These are phyloP conservation scores for Penicillium vulpinum DNA, from an alignment of 2,329 filamentous ascomycete genomes.

Conservation along the genomic window DNA sequence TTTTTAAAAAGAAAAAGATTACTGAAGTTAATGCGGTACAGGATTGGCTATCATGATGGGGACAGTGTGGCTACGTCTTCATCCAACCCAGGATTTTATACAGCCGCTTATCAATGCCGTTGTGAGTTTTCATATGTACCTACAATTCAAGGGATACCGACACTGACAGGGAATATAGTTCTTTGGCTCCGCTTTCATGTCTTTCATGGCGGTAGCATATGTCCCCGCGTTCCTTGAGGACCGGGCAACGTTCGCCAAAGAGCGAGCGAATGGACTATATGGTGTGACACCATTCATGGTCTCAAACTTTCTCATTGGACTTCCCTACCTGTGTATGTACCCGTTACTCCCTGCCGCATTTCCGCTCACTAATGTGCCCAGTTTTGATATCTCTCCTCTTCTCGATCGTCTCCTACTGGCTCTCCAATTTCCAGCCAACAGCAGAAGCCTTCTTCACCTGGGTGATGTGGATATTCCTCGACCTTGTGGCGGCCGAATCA, in stretches of 20 bases:
- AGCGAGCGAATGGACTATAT: constrained; percentile 79
- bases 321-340: constrained; percentile 69
- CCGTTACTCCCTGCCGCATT: not conserved
- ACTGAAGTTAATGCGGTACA: constrained; percentile 10
- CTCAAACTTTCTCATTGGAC: constrained; percentile 77
- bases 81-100: constrained; percentile 68
- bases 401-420: constrained; percentile 75
- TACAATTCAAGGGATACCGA: not conserved
- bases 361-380: constrained; percentile 25
- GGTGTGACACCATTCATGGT: constrained; percentile 70
- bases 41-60: constrained; percentile 82
- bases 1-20: too few species aligned
- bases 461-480: constrained; percentile 82
- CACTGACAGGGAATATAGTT: constrained; percentile 43
- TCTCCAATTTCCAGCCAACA: constrained; percentile 70
- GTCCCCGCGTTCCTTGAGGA: constrained; percentile 83
- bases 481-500: constrained; percentile 77
- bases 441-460: constrained; percentile 71
- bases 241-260: constrained; percentile 69
- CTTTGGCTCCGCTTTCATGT: constrained; percentile 74
- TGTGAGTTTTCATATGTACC: constrained; percentile 36
- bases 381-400: constrained; percentile 75
- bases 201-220: constrained; percentile 81
- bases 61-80: constrained; percentile 77
- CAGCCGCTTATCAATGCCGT: constrained; percentile 82